phyloP scores from a whole-genome alignment of 1,139 yeast genomes.

The Candida buenavistaensis region DNA sequence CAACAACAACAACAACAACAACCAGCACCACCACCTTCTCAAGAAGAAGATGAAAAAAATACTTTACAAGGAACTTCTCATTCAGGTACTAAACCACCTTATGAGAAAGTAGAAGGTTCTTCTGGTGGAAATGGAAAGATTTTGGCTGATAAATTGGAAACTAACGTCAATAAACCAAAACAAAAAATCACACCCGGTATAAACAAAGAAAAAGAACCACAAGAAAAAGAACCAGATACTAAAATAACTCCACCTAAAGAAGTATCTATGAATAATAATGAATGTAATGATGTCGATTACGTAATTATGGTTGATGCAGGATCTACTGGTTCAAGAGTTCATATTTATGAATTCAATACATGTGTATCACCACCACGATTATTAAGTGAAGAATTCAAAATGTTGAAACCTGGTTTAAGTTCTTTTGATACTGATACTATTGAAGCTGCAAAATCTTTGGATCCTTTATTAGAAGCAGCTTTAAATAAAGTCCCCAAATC shows the following conservation, averaged over 20 bases:
- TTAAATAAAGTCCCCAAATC: conserved; percentile 71
- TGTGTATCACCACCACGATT: conserved; percentile 81
- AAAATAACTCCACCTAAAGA: conserved; percentile 7
- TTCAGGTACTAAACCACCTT: conserved; percentile 39
- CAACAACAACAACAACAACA: conserved; percentile 4
- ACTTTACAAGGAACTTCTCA: conserved; percentile 38
- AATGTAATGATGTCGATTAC: conserved; percentile 35
- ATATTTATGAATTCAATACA: conserved; percentile 85
- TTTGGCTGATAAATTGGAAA: conserved; percentile 24
- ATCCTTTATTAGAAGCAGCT: conserved; percentile 75
- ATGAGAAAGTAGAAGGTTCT: conserved; percentile 16
- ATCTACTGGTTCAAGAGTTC: conserved; percentile 94
- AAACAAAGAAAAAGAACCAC: conserved; percentile 1
- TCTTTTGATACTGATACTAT: conserved; percentile 75
- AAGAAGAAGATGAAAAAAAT: conserved; percentile 24
- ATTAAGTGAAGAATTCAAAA: conserved; percentile 75
- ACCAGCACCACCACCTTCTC: conserved; percentile 2
- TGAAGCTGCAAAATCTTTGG: conserved; percentile 88
- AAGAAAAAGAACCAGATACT: conserved; percentile 2
- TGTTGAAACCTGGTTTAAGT: conserved; percentile 92
- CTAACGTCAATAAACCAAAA: background rate
- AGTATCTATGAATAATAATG: conserved; percentile 6
- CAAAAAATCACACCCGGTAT: background rate
- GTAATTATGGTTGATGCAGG: conserved; percentile 98
- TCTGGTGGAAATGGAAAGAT: conserved; percentile 17